These are phyloP conservation scores for Isabelozyma heimii DNA, from an alignment of 805 yeast genomes.

Conservation along the genomic window DNA sequence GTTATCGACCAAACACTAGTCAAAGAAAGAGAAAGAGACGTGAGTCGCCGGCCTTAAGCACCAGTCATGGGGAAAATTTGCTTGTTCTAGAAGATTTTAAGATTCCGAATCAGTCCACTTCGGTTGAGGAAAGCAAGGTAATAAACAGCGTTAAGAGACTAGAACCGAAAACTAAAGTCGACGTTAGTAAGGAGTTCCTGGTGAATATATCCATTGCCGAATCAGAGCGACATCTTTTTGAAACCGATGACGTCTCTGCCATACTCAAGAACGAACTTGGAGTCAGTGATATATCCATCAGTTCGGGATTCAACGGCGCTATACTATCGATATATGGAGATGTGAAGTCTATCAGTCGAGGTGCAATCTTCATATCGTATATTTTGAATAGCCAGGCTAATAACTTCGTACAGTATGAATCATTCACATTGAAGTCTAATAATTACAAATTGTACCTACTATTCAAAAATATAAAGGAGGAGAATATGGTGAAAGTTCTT, in stretches of 20 bases:
- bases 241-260: conserved; percentile 13
- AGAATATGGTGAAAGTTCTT: neutral
- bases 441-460: conserved; percentile 9
- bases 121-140: neutral
- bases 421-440: conserved; percentile 30
- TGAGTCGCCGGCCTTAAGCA: neutral
- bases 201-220: conserved; percentile 11
- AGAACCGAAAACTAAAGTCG: neutral
- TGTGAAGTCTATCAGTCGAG: conserved; percentile 15
- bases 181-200: neutral
- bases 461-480: neutral
- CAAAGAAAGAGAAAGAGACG: conserved; percentile 1
- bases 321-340: conserved; percentile 26
- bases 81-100: neutral
- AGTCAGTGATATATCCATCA: neutral
- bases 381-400: conserved; percentile 23
- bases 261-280: neutral
- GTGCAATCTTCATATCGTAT: conserved; percentile 24
- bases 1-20: neutral
- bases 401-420: conserved; percentile 16
- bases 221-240: conserved; percentile 26
- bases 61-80: neutral
- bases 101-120: neutral
- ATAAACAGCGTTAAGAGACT: neutral
- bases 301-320: conserved; percentile 8